These are phyloP conservation scores for Sclerotinia subarctica DNA, from an alignment of 2,329 filamentous ascomycete genomes.

Conservation along the genomic window DNA sequence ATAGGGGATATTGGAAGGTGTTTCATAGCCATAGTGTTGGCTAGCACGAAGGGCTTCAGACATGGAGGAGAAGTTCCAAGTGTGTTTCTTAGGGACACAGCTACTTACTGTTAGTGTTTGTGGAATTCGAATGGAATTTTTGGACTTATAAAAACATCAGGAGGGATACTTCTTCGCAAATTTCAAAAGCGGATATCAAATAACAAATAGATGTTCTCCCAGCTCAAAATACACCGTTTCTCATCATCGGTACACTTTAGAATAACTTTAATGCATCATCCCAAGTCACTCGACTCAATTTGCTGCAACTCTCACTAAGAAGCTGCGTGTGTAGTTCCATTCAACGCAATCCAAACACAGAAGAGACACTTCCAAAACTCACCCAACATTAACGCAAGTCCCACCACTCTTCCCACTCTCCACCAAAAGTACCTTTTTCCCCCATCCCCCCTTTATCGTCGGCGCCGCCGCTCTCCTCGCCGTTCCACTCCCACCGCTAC, in stretches of 20 bases:
- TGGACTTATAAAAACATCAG: neutral
- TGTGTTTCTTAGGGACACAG: slow-evolving; percentile 53
- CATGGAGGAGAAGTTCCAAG: slow-evolving; percentile 50
- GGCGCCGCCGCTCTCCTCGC: slow-evolving; percentile 44
- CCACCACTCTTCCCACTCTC: slow-evolving; percentile 48
- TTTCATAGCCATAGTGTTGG: slow-evolving; percentile 47
- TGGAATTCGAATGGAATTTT: neutral
- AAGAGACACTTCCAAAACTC: slow-evolving; percentile 29
- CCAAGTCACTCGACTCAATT: neutral
- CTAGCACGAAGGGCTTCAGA: slow-evolving; percentile 46
- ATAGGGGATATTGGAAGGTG: slow-evolving; percentile 43
- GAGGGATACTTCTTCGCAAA: neutral
- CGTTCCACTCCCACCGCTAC: slow-evolving; percentile 49
- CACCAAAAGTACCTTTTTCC: slow-evolving; percentile 49
- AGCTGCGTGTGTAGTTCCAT: neutral
- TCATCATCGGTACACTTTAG: neutral
- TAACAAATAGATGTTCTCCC: neutral
- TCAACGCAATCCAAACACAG: neutral
- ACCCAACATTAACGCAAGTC: slow-evolving; percentile 54
- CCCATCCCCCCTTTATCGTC: slow-evolving; percentile 45
- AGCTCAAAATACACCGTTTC: neutral
- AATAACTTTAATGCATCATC: neutral
- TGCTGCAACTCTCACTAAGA: neutral
- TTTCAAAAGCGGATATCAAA: neutral
- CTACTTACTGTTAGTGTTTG: slow-evolving; percentile 33